These are phyloP conservation scores for Myxozyma vanderwaltii DNA, from an alignment of 805 yeast species.

Conservation along the genomic window DNA sequence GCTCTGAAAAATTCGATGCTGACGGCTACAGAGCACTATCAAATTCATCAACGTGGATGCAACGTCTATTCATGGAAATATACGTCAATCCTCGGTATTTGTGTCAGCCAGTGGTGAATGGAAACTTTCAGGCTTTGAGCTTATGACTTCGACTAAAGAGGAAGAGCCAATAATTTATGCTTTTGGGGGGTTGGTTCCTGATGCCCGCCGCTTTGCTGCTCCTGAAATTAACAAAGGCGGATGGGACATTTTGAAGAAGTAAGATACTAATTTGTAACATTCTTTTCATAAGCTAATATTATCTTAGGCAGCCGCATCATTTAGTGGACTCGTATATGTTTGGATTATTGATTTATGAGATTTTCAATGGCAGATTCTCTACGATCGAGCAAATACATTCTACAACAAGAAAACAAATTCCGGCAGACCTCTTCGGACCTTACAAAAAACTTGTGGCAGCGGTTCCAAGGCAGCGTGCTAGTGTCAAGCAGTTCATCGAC, in stretches of 20 bases:
- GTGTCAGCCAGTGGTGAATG: slow-evolving; percentile 76
- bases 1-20: not conserved
- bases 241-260: slow-evolving; percentile 41
- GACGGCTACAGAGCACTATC: slow-evolving; percentile 46
- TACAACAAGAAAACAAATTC: slow-evolving; percentile 40
- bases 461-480: slow-evolving; percentile 46
- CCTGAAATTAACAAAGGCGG: slow-evolving; percentile 56
- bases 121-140: slow-evolving; percentile 81
- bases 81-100: slow-evolving; percentile 60
- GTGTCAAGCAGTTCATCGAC: slow-evolving; percentile 40
- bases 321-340: slow-evolving; percentile 63
- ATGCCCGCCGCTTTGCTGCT: slow-evolving; percentile 48
- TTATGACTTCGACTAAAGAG: slow-evolving; percentile 55
- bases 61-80: slow-evolving; percentile 63
- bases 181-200: slow-evolving; percentile 43
- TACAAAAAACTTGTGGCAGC: slow-evolving; percentile 48
- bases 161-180: slow-evolving; percentile 45
- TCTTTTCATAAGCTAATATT: slow-evolving; percentile 20
- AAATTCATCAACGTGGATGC: slow-evolving; percentile 59
- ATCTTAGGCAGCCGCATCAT: slow-evolving; percentile 37
- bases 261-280: not conserved
- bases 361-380: slow-evolving; percentile 45
- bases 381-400: slow-evolving; percentile 30
- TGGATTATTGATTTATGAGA: slow-evolving; percentile 56
- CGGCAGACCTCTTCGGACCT: slow-evolving; percentile 45